phyloP scores from a whole-genome alignment of 1,284 basidiomycete species.

The Cryptococcus floricola region DNA sequence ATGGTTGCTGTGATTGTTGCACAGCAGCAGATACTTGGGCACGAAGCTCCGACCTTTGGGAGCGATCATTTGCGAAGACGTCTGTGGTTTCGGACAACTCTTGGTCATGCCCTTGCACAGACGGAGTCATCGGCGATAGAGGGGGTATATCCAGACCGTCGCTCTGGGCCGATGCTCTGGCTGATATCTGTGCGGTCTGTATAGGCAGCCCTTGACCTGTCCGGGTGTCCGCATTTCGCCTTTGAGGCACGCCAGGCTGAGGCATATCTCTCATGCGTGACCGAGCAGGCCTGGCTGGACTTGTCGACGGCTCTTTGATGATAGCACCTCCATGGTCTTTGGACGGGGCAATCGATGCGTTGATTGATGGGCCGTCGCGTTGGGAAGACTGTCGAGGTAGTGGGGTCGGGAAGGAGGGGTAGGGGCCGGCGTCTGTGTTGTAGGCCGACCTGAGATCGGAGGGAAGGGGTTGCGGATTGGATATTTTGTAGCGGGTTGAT shows the following conservation, averaged over 20 bases:
- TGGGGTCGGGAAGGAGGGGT: conserved; percentile 15
- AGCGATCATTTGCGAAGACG: conserved; percentile 40
- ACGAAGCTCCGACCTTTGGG: conserved; percentile 33
- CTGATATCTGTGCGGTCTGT: conserved; percentile 15
- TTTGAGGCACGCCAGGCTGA: not conserved
- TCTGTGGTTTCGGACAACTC: conserved; percentile 22
- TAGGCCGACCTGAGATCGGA: conserved; percentile 13
- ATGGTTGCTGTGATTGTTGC: conserved; percentile 20
- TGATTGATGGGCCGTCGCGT: conserved; percentile 4
- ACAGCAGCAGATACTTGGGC: conserved; percentile 26
- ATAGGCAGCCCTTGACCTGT: conserved; percentile 16
- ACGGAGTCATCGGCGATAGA: conserved; percentile 25
- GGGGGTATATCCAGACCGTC: conserved; percentile 15
- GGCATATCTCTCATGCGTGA: conserved; percentile 28
- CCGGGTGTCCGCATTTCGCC: not conserved
- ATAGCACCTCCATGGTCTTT: not conserved
- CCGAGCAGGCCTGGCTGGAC: conserved; percentile 31
- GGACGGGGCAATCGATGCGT: not conserved
- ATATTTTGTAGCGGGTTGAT: conserved; percentile 31
- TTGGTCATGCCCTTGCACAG: not conserved
- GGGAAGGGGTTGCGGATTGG: conserved; percentile 27
- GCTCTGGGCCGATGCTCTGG: not conserved
- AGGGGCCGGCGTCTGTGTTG: conserved; percentile 17
- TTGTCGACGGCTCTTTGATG: conserved; percentile 7
- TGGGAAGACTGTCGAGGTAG: not conserved